Evolutionary conservation across 2,329 filamentous ascomycete genomes (phyloP).

Genomic region (Lachnellula arida): DNA sequence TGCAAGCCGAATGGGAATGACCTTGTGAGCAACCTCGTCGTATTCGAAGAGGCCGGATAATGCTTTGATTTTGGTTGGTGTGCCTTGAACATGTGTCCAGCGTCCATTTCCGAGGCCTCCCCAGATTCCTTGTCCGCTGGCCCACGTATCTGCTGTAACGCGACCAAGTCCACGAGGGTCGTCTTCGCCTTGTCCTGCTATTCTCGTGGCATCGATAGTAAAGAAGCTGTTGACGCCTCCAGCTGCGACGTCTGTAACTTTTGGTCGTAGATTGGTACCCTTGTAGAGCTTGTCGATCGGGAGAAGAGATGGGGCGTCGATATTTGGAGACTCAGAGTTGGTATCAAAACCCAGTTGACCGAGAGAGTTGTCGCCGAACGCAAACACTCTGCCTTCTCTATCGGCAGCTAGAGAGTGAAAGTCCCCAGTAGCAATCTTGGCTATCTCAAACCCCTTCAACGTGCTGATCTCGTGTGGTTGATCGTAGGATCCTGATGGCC

Average conservation of each 20-base stretch:
- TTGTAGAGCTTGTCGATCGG: constrained; percentile 69
- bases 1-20: constrained; percentile 73
- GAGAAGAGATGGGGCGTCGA: constrained; percentile 67
- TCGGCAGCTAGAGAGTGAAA: constrained; percentile 79
- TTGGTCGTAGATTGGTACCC: constrained; percentile 56
- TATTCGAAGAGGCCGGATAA: constrained; percentile 84
- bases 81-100: constrained; percentile 82
- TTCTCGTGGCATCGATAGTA: constrained; percentile 68
- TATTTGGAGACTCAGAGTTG: constrained; percentile 53
- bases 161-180: constrained; percentile 41
- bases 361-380: constrained; percentile 84
- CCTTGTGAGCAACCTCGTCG: constrained; percentile 64
- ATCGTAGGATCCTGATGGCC: constrained; percentile 74
- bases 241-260: constrained; percentile 73
- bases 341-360: constrained; percentile 88
- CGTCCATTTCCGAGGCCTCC: constrained; percentile 79
- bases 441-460: constrained; percentile 65
- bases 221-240: constrained; percentile 87
- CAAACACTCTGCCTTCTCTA: constrained; percentile 70
- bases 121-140: constrained; percentile 79
- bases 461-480: constrained; percentile 73
- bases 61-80: constrained; percentile 73
- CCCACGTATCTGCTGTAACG: constrained; percentile 74
- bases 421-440: constrained; percentile 77
- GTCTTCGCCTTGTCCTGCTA: constrained; percentile 44